A percentile compares a stretch with the other conserved stretches of the same genome.
Conservation (phyloP, 345 rosid genomes). For the Sisymbrium irio region DNA sequence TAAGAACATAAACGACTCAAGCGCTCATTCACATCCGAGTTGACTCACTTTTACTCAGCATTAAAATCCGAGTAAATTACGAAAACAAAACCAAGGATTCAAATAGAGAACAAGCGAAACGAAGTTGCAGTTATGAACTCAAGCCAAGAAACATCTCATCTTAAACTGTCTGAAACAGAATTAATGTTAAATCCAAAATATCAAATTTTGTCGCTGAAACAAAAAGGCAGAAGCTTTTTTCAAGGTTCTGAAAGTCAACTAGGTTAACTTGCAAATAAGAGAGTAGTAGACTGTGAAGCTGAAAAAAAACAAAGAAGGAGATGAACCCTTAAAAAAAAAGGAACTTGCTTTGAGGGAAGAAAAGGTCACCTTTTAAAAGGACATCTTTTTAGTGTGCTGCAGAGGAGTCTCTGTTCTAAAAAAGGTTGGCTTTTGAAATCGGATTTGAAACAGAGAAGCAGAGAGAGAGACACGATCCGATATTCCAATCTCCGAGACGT, state of each 20-base stretch:
- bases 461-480: conserved; percentile 37
- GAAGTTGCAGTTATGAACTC: conserved; percentile 4
- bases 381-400: not conserved
- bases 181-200: not conserved
- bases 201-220: not conserved
- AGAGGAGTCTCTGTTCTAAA: not conserved
- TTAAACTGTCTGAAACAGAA: conserved; percentile 7
- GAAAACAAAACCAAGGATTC: not conserved
- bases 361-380: conserved; percentile 14
- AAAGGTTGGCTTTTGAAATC: not conserved
- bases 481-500: conserved; percentile 35
- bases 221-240: not conserved
- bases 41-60: conserved; percentile 5
- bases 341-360: not conserved
- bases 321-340: conserved; percentile 18
- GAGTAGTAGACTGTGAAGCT: conserved; percentile 19
- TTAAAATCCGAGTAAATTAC: not conserved
- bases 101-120: not conserved
- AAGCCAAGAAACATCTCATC: not conserved
- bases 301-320: not conserved
- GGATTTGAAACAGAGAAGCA: conserved; percentile 17
- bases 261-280: conserved; percentile 12
- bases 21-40: conserved; percentile 8
- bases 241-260: conserved; percentile 27
- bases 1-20: not conserved